Evolutionary conservation across 2,329 filamentous ascomycete species (phyloP).

Genomic region (Ceratocystis lukuohia): DNA sequence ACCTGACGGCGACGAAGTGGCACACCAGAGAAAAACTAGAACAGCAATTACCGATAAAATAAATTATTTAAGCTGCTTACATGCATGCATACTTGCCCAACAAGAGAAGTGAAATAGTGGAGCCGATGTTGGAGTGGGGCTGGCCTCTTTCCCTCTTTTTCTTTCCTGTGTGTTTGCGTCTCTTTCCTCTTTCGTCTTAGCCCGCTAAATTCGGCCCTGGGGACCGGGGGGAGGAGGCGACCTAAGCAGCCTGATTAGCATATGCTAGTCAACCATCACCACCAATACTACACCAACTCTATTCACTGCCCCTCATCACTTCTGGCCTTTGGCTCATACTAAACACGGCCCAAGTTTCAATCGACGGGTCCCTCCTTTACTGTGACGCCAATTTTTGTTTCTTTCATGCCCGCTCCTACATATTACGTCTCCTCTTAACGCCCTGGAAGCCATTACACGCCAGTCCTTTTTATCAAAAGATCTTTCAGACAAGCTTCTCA

Average conservation of each 20-base stretch:
- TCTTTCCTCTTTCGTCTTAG: slow-evolving; percentile 3
- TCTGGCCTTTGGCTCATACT: not conserved
- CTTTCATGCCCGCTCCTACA: not conserved
- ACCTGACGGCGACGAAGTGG: no score
- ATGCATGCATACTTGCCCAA: not conserved
- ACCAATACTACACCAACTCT: not conserved
- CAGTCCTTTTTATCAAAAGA: no score
- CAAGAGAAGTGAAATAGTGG: not conserved
- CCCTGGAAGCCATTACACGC: no score
- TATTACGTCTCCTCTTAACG: no score
- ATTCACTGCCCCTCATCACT: not conserved
- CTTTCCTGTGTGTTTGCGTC: not conserved
- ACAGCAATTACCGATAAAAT: not conserved
- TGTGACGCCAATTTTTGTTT: slow-evolving; percentile 1
- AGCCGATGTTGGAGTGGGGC: not conserved
- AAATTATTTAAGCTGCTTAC: not conserved
- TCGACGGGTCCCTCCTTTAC: not conserved
- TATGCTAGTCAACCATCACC: not conserved
- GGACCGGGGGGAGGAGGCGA: not conserved
- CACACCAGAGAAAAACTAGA: no score
- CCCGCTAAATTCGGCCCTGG: not conserved
- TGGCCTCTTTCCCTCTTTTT: not conserved
- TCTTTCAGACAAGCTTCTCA: no score
- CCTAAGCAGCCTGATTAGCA: not conserved
- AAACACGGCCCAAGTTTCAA: not conserved